Evolutionary conservation across 2,329 filamentous ascomycete species (phyloP).

Genomic region (Fusarium humuli): DNA sequence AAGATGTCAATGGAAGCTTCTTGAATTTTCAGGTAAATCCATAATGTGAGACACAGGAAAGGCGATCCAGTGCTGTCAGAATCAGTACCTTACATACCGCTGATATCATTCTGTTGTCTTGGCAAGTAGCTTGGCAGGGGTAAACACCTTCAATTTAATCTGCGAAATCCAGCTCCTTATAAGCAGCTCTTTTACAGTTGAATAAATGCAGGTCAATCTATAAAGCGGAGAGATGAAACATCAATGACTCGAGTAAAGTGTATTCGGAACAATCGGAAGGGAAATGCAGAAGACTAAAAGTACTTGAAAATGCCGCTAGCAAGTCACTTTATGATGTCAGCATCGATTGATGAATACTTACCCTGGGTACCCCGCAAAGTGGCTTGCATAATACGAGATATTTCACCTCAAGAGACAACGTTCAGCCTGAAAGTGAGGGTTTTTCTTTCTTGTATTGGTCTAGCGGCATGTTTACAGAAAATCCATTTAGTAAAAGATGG

Average conservation of each 20-base stretch:
- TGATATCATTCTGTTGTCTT: rapidly evolving
- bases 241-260: too few species aligned
- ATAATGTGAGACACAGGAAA: not conserved
- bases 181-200: not conserved
- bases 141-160: rapidly evolving
- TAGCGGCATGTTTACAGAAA: too few species aligned
- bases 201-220: too few species aligned
- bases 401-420: too few species aligned
- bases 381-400: not conserved
- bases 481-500: too few species aligned
- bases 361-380: not conserved
- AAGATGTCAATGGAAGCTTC: not conserved
- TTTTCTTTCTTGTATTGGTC: too few species aligned
- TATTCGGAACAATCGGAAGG: not conserved
- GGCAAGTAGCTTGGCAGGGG: not conserved
- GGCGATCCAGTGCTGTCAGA: not conserved
- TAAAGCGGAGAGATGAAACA: too few species aligned
- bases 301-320: not conserved
- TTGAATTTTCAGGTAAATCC: not conserved
- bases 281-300: rapidly evolving
- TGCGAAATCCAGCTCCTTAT: not conserved
- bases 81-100: not conserved
- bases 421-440: not conserved
- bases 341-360: not conserved
- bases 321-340: not conserved